Percentiles rank a stretch among this genome's conserved stretches.
Evolutionary conservation across 768 basidiomycete genomes (phyloP).

Genomic region (Dacryopinax primogenitus): DNA sequence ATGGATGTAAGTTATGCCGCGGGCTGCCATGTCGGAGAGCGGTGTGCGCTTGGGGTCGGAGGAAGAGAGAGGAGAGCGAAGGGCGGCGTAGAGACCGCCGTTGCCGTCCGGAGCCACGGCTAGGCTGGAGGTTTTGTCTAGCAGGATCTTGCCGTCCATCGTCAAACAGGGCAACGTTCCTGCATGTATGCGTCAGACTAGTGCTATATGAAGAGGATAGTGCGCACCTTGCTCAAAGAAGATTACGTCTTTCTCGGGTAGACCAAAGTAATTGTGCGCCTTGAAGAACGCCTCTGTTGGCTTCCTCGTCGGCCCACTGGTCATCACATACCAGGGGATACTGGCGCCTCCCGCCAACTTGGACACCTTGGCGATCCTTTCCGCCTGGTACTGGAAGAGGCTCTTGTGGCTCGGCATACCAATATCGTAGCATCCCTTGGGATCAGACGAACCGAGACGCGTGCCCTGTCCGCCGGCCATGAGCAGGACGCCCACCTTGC

Average conservation of each 20-base stretch:
- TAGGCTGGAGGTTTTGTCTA: constrained; percentile 61
- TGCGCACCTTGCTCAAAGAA: constrained; percentile 90
- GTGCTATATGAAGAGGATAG: not conserved
- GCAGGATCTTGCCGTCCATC: constrained; percentile 83
- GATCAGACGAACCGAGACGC: constrained; percentile 76
- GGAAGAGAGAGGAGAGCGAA: constrained; percentile 58
- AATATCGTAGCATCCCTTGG: constrained; percentile 98
- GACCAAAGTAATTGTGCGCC: constrained; percentile 66
- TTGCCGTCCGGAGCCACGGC: constrained; percentile 98
- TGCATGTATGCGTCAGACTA: constrained; percentile 26
- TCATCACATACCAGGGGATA: constrained; percentile 99
- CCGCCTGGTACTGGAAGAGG: constrained; percentile 96
- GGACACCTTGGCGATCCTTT: constrained; percentile 68
- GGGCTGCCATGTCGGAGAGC: constrained; percentile 63
- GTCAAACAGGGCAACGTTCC: constrained; percentile 92
- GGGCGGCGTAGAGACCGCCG: constrained; percentile 91
- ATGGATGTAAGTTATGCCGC: constrained; percentile 78
- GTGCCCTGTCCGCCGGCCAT: constrained; percentile 99
- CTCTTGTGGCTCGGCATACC: constrained; percentile 84
- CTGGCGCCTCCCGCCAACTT: constrained; percentile 49
- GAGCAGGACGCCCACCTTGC: constrained; percentile 85
- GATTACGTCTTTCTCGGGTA: constrained; percentile 64
- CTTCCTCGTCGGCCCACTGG: constrained; percentile 82
- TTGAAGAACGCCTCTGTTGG: constrained; percentile 80
- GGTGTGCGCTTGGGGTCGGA: constrained; percentile 54